A percentile compares a stretch with the other conserved stretches of the same genome.
Evolutionary conservation across 2,329 filamentous ascomycete genomes (phyloP).

Genomic region (Ophiostoma montium): DNA sequence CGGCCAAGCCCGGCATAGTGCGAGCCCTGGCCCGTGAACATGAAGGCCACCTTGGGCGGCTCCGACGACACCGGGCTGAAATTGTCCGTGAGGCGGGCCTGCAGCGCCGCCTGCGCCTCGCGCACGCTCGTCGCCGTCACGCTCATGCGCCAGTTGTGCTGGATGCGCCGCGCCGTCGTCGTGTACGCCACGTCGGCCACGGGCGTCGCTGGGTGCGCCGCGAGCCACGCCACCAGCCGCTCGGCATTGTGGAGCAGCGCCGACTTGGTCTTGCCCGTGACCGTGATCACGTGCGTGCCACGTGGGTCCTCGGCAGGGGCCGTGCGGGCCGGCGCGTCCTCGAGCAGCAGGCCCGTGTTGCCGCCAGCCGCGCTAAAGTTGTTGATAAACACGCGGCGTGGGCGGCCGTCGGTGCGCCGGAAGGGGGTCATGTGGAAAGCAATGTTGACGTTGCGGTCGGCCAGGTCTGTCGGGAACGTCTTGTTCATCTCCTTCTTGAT

Average conservation of each 20-base stretch:
- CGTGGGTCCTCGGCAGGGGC: conserved; percentile 32
- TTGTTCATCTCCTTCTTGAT: conserved; percentile 52
- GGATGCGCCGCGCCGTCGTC: conserved; percentile 50
- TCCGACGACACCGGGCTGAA: conserved; percentile 28
- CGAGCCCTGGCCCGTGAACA: conserved; percentile 44
- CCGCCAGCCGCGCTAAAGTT: conserved; percentile 60
- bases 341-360: conserved; percentile 52
- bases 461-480: conserved; percentile 42
- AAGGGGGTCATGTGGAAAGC: conserved; percentile 39
- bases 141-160: conserved; percentile 42
- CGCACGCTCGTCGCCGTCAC: conserved; percentile 27
- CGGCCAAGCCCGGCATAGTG: conserved; percentile 37
- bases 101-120: conserved; percentile 30
- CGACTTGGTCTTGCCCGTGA: conserved; percentile 41
- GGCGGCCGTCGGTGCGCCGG: conserved; percentile 31
- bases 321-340: conserved; percentile 37
- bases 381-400: conserved; percentile 42
- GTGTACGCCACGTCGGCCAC: conserved; percentile 50
- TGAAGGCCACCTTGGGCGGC: conserved; percentile 34
- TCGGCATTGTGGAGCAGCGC: conserved; percentile 46
- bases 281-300: conserved; percentile 39
- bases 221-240: conserved; percentile 39
- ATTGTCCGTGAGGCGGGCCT: conserved; percentile 27
- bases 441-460: conserved; percentile 44
- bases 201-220: conserved; percentile 34